These are phyloP conservation scores for Schoenoplectus tabernaemontani DNA, from an alignment of 202 grass and related monocot species.

Conservation along the genomic window DNA sequence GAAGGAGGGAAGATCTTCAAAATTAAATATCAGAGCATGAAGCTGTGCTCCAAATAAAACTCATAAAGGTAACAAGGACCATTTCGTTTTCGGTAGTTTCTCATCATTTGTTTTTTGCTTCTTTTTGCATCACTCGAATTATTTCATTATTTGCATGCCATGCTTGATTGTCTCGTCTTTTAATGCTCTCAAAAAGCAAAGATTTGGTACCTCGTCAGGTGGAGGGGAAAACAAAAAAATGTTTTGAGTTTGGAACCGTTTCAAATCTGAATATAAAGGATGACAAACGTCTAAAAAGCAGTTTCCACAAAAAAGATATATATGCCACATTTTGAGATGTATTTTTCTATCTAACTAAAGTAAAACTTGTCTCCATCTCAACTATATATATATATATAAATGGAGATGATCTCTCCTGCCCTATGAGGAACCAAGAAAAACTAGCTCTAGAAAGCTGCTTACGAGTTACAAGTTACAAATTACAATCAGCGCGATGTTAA, in stretches of 20 bases:
- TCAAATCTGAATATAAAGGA: slow-evolving; percentile 9
- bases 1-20: slow-evolving; percentile 18
- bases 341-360: background rate
- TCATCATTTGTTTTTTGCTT: slow-evolving; percentile 25
- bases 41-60: no score
- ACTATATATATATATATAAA: no score
- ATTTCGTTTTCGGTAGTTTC: slow-evolving; percentile 4
- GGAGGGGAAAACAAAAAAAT: slow-evolving; percentile 1
- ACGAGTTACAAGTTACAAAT: no score
- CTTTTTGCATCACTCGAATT: slow-evolving; percentile 15
- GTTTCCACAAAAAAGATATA: background rate
- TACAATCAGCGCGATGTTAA: background rate
- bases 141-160: slow-evolving; percentile 25
- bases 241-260: slow-evolving; percentile 2
- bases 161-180: slow-evolving; percentile 40
- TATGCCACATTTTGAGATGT: background rate
- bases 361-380: background rate
- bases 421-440: background rate
- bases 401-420: background rate
- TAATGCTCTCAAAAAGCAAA: slow-evolving; percentile 24
- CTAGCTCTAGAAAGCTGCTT: background rate
- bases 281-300: no score
- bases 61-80: slow-evolving; percentile 19
- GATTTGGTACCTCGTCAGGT: background rate
- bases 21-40: slow-evolving; percentile 15